These are phyloP conservation scores for Rhinocladiella mackenziei DNA, from an alignment of 2,329 filamentous ascomycete species.

Conservation along the genomic window DNA sequence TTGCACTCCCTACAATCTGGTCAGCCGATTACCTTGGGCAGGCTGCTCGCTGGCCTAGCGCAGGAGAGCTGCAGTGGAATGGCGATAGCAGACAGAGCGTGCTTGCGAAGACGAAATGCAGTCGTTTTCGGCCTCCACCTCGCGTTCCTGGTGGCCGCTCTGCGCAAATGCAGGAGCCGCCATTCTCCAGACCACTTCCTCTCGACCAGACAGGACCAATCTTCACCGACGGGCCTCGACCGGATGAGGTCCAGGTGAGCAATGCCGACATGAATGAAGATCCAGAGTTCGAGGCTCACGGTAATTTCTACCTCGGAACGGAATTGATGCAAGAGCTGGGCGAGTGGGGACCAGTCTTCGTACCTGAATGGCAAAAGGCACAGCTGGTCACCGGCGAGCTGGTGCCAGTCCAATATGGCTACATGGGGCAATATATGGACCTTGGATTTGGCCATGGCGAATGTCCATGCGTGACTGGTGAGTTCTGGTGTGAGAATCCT, in stretches of 20 bases:
- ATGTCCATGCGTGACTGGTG: slow-evolving; percentile 1
- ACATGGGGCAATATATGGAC: background rate
- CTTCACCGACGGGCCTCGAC: slow-evolving; percentile 13
- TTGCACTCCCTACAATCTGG: slow-evolving; percentile 21
- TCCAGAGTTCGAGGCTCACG: slow-evolving; percentile 15
- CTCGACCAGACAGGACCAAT: slow-evolving; percentile 21
- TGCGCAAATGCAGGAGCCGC: slow-evolving; percentile 14
- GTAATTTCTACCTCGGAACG: slow-evolving; percentile 11
- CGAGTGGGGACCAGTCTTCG: slow-evolving; percentile 5
- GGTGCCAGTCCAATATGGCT: background rate
- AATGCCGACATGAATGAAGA: slow-evolving; percentile 20
- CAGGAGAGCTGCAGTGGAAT: slow-evolving; percentile 19
- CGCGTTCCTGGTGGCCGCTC: slow-evolving; percentile 6
- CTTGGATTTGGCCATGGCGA: background rate
- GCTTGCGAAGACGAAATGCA: slow-evolving; percentile 14
- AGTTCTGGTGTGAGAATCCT: slow-evolving; percentile 4
- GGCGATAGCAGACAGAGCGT: slow-evolving; percentile 18
- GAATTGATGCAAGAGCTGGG: slow-evolving; percentile 20
- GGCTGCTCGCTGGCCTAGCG: slow-evolving; percentile 16
- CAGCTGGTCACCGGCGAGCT: background rate
- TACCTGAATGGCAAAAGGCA: slow-evolving; percentile 12
- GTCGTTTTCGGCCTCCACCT: slow-evolving; percentile 20
- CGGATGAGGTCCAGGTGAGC: slow-evolving; percentile 14
- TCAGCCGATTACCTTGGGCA: slow-evolving; percentile 12
- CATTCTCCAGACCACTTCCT: slow-evolving; percentile 7